Evolutionary conservation across 2,329 filamentous ascomycete species (phyloP), one percentile per base, ranked within the genome.

Genomic region (Bertia moriformis): DNA sequence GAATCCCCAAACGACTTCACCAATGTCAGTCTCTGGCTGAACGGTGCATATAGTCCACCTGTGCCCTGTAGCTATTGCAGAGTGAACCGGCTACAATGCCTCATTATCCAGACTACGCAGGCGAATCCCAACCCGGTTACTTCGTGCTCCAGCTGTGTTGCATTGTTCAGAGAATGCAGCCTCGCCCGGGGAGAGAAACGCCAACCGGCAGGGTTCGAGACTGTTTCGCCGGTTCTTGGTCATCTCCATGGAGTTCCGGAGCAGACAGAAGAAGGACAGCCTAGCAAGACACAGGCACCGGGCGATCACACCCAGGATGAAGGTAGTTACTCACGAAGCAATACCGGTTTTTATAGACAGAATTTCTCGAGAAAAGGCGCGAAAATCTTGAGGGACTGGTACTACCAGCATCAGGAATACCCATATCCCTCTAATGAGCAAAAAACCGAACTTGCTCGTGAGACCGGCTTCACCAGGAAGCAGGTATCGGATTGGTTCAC

Each of bases 401-500:
- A 65, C 40, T 51, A 58, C 4, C 50, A 51, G 15, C 59, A 70
- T 39, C 51, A 63, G 7, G 60, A 66, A 29, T 54, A 60, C 32
- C 66, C 66, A 2, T 69, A 70, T 43, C 66, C 66, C 2, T 59
- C 56, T 1, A 63, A 68, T 18, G 57, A 63, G 5, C 60, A 69
- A 38, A 68, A 67, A 39, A 38, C 47, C 0, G 42, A 46, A 3
- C 53, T 70, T 0, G 51, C 57, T 10, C 45, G 49, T 3, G 54
- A 66, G 42, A 66, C 65, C 0, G 65, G 65, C 1, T 55, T 69
- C 14, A 66, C 58, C 15, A 53, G 52, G 38, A 62, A 56, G 2
- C 62, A 66, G 22, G 58, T 69, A 2, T 51, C 60, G 17, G 66
- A 65, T 39, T 70, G 66, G 65, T 69, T 70, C 44, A 59, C 64